A percentile compares a stretch with the other conserved stretches of the same genome.
phyloP scores from a whole-genome alignment of 2,329 filamentous ascomycete genomes.

The Bipolaris bicolor region DNA sequence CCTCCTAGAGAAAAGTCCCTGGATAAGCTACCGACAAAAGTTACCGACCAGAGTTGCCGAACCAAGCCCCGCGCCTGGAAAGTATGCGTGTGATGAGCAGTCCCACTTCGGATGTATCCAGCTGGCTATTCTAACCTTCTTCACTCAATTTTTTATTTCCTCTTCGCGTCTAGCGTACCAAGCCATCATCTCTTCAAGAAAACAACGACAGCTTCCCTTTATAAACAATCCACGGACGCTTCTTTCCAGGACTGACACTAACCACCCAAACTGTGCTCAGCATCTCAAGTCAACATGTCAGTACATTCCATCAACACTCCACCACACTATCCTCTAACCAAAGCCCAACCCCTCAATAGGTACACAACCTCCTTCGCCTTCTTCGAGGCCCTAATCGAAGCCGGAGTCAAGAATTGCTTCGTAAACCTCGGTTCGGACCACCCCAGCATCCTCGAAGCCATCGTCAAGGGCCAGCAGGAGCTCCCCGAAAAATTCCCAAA shows the following conservation, averaged over 20 bases:
- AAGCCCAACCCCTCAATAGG: conserved; percentile 27
- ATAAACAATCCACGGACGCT: background rate
- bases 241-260: background rate
- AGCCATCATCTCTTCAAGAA: background rate
- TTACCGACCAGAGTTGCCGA: background rate
- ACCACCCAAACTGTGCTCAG: background rate
- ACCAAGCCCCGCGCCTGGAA: background rate
- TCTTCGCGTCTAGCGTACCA: background rate
- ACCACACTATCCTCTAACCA: background rate
- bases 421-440: conserved; percentile 74
- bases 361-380: conserved; percentile 83
- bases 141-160: background rate
- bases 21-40: background rate
- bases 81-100: background rate
- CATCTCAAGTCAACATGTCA: background rate
- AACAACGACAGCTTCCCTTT: background rate
- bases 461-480: conserved; percentile 75
- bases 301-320: background rate
- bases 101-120: background rate
- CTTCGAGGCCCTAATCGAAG: conserved; percentile 79
- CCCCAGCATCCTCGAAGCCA: conserved; percentile 79
- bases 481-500: conserved; percentile 68
- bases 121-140: background rate
- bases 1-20: background rate
- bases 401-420: conserved; percentile 56